Conservation (phyloP, 306 rosid species). For the Dicorynia guianensis region DNA sequence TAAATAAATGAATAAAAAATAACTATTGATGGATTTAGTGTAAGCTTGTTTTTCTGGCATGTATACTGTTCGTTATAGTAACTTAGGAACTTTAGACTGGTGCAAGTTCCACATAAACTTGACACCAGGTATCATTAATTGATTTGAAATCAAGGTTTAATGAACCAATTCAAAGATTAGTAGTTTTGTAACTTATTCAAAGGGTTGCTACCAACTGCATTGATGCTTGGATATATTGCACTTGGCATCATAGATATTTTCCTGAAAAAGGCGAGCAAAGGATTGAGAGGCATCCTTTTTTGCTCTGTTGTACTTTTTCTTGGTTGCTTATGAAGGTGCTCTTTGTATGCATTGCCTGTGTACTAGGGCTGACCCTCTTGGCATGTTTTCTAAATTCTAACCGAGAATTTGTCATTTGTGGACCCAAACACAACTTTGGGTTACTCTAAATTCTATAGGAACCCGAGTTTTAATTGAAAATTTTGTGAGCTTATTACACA, state of each 20-base stretch:
- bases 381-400: background rate
- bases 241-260: background rate
- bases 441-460: constrained; percentile 2
- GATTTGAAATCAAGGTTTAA: background rate
- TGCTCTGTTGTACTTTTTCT: constrained; percentile 5
- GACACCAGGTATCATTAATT: background rate
- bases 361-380: background rate
- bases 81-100: constrained; percentile 24
- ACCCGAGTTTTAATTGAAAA: constrained; percentile 16
- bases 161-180: constrained; percentile 13
- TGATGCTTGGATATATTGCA: constrained; percentile 8
- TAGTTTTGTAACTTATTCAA: constrained; percentile 9
- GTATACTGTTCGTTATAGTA: constrained; percentile 2
- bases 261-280: background rate
- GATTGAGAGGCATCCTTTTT: background rate
- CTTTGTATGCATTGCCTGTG: constrained; percentile 1
- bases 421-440: constrained; percentile 9
- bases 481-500: constrained; percentile 5
- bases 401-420: constrained; percentile 8
- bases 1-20: background rate
- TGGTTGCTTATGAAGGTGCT: constrained; percentile 8
- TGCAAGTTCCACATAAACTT: constrained; percentile 12
- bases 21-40: background rate
- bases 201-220: background rate
- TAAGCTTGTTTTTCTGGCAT: background rate